Base-by-base conservation (phyloP, 768 basidiomycete species). In the Amyloporia xantha region DNA sequence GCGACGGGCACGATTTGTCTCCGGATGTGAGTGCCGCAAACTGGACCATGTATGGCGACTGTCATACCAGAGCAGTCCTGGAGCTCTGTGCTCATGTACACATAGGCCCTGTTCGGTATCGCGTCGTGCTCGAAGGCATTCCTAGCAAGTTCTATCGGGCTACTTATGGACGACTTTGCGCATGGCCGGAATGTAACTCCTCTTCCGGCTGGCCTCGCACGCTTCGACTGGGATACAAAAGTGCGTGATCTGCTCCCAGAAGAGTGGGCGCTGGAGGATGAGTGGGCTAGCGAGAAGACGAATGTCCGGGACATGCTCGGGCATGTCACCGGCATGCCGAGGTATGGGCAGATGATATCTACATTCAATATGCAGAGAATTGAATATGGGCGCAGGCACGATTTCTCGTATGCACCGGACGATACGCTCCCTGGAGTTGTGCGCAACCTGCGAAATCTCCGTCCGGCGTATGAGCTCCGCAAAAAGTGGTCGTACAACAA, bases 201-300 rank as follows among this genome's bases (percentile, higher is more conserved):
- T 2, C 57, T 66, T 2, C 64, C 59, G 2, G 10, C 51, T 1
- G 54, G 54, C 1, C 26, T 64, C 1, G 21, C 39, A 0, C 28
- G 33, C 33, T 48, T 69, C 41, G 54, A 54, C 44, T 68, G 62
- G 64, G 44, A 61, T 20, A 63, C 66, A 1, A 61, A 61, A 39
- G 38, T 66, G n/a, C 39, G 40, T 21, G 68, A 71, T 35, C 12
- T 74, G 5, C 59, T 76, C 1, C 72, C 71, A 0, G 64, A 51
- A 13, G 63, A 69, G 17, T 77, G 75, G 74, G 43, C 54, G 47
- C 64, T 75, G 15, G 61, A 62, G 54, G 72, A 77, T 52, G 53
- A 64, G n/a, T 71, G 67, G 65, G 70, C 72, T 0, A 67, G 58
- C 13, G 53, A 63, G 44, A 65, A 60, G 45, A 67, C 67, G 0